These are phyloP conservation scores for Plenodomus tracheiphilus DNA, from an alignment of 2,329 filamentous ascomycete genomes.

Conservation along the genomic window DNA sequence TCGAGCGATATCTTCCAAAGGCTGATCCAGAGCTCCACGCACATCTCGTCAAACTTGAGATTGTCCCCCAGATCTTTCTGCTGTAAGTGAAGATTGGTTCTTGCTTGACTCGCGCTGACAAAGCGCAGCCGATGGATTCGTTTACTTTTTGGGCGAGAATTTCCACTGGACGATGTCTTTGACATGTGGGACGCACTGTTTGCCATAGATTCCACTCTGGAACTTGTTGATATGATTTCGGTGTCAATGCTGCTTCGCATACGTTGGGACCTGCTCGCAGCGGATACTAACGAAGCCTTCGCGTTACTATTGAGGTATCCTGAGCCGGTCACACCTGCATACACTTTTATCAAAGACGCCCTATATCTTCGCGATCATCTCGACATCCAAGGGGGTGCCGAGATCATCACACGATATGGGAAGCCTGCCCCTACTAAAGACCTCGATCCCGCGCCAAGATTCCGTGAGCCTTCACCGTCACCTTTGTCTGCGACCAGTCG, in stretches of 20 bases:
- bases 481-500: slow-evolving; percentile 28
- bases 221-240: slow-evolving; percentile 87
- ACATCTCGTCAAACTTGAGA: slow-evolving; percentile 80
- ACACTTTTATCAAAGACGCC: slow-evolving; percentile 85
- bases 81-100: slow-evolving; percentile 62
- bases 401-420: slow-evolving; percentile 73
- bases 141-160: slow-evolving; percentile 89
- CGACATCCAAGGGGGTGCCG: slow-evolving; percentile 62
- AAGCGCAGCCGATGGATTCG: slow-evolving; percentile 80
- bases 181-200: slow-evolving; percentile 90
- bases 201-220: slow-evolving; percentile 77
- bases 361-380: slow-evolving; percentile 71
- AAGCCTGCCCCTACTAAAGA: slow-evolving; percentile 43
- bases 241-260: slow-evolving; percentile 92
- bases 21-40: slow-evolving; percentile 81
- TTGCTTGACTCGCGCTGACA: slow-evolving; percentile 18
- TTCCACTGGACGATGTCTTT: slow-evolving; percentile 82
- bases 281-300: slow-evolving; percentile 85
- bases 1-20: slow-evolving; percentile 76
- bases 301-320: slow-evolving; percentile 85
- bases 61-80: slow-evolving; percentile 94
- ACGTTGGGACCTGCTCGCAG: slow-evolving; percentile 82
- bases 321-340: slow-evolving; percentile 65
- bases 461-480: slow-evolving; percentile 34
- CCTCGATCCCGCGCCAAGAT: slow-evolving; percentile 26